A percentile compares a stretch with the other conserved stretches of the same genome.
Conservation (phyloP, 805 yeast species). For the Starmerella stellata region DNA sequence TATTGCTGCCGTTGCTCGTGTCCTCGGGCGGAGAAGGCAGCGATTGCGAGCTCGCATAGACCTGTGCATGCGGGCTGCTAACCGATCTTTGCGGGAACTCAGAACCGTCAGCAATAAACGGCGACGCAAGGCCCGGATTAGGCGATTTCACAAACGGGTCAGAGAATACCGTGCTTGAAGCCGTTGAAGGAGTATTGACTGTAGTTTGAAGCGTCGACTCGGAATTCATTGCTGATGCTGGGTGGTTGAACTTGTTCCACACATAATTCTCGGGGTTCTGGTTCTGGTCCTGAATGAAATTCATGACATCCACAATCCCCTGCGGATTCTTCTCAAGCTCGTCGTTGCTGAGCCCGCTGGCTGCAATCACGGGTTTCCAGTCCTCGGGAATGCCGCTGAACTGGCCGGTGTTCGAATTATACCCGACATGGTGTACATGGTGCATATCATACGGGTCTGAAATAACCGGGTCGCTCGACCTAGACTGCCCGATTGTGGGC, state of each 20-base stretch:
- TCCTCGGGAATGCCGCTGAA: slow-evolving; percentile 84
- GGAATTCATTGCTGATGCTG: too few relatives aligned
- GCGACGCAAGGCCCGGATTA: slow-evolving; percentile 7
- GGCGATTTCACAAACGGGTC: not conserved
- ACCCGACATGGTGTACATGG: slow-evolving; percentile 90
- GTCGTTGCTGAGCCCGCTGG: slow-evolving; percentile 69
- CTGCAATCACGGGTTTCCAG: slow-evolving; percentile 71
- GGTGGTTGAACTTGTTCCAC: slow-evolving; percentile 15
- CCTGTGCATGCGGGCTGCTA: slow-evolving; percentile 6
- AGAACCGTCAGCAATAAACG: slow-evolving; percentile 4
- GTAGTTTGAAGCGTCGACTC: too few relatives aligned
- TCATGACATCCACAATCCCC: slow-evolving; percentile 81
- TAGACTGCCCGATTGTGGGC: slow-evolving; percentile 1
- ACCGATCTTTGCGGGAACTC: slow-evolving; percentile 5
- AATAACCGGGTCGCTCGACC: slow-evolving; percentile 25
- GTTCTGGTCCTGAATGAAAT: slow-evolving; percentile 35
- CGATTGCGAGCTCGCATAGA: not conserved
- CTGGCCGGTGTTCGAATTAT: slow-evolving; percentile 65
- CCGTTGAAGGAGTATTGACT: not conserved
- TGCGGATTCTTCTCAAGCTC: slow-evolving; percentile 88
- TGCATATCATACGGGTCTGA: slow-evolving; percentile 85
- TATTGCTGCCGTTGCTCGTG: too few relatives aligned
- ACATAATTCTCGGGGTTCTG: slow-evolving; percentile 15
- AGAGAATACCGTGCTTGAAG: too few relatives aligned
- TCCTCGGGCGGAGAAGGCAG: slow-evolving; percentile 1